Evolutionary conservation across 2,329 filamentous ascomycete genomes (phyloP), one percentile per base, ranked within the genome.

Genomic region (Huntiella bhutanensis): DNA sequence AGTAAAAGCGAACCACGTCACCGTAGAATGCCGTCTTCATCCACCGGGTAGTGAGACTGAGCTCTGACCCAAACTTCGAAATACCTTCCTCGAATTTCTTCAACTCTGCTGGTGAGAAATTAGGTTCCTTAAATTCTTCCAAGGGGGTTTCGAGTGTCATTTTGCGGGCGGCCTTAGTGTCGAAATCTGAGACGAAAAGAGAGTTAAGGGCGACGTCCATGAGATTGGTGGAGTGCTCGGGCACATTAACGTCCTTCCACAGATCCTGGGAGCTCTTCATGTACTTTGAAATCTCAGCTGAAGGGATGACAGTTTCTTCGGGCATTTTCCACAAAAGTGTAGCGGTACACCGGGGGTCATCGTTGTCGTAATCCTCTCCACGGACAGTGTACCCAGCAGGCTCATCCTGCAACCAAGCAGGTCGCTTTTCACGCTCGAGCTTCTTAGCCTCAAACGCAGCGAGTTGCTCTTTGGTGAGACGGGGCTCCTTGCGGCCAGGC

Each of bases 41-140:
- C 59, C 94, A 82, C 54, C 82, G 78, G 53, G 79, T 85, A 50
- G 96, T 80, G 41, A 73, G 72, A 53, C 84, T 74, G 55, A 93
- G 76, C 62, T 98, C 91, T 0, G 88, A 95, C 16, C 91, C 91
- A 57, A 80, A 93, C 58, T 91, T 94, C 41, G 74, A 66, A 8
- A 98, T 83, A 36, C 75, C 91, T 57, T 95, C 87, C 57, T 95
- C 91, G 55, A 96, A 96, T 51, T 80, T 82, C 62, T 91, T 91
- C 51, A 82, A 66, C 58, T 98, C 87, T 32, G 82, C 69, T 6
- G 82, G 68, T 38, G 69, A 83, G 43, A 93, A 63, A 48, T 83
- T 76, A 0, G 91, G 91, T 59, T 96, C 87, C 55, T 87, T 86
- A 55, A 96, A 77, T 43, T 77, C 77, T 33, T 73, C 69, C 51